These are phyloP conservation scores for Artemisia princeps DNA, from an alignment of 140 eudicot species.

Conservation along the genomic window DNA sequence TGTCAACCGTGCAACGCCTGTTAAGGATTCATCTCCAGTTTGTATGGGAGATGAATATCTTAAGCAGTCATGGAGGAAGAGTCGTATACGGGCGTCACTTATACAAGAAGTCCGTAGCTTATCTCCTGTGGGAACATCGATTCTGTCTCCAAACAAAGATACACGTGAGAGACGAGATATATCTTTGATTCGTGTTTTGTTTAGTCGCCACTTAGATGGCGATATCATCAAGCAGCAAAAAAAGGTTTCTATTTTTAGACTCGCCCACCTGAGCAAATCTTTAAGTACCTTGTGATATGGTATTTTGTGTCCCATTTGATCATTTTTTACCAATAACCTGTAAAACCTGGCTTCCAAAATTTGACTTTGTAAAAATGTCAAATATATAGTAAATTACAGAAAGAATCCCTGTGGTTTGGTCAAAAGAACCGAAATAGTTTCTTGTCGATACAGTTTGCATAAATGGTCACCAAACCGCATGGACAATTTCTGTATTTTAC, in stretches of 20 bases:
- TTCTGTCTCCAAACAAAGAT: conserved; percentile 33
- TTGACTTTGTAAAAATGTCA: no score
- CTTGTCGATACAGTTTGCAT: no score
- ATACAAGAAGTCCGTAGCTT: conserved; percentile 43
- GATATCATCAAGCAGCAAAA: conserved; percentile 73
- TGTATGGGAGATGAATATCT: conserved; percentile 77
- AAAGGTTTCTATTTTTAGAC: conserved; percentile 42
- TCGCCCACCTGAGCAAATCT: no score
- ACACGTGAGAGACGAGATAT: conserved; percentile 61
- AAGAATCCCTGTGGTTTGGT: no score
- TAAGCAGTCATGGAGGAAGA: conserved; percentile 52
- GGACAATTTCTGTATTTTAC: no score
- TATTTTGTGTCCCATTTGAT: no score
- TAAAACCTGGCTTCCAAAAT: no score
- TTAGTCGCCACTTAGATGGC: conserved; percentile 79
- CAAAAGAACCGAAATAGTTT: no score
- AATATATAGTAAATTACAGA: no score
- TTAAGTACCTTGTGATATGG: no score
- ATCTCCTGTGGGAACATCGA: conserved; percentile 23
- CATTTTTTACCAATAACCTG: no score
- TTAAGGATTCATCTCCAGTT: conserved; percentile 59
- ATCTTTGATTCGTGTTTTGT: conserved; percentile 49
- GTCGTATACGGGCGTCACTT: conserved; percentile 26
- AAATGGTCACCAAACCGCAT: no score
- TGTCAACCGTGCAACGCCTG: conserved; percentile 30